These are phyloP conservation scores for Cystobasidium onofrii DNA, from an alignment of 768 basidiomycete species.

Conservation along the genomic window DNA sequence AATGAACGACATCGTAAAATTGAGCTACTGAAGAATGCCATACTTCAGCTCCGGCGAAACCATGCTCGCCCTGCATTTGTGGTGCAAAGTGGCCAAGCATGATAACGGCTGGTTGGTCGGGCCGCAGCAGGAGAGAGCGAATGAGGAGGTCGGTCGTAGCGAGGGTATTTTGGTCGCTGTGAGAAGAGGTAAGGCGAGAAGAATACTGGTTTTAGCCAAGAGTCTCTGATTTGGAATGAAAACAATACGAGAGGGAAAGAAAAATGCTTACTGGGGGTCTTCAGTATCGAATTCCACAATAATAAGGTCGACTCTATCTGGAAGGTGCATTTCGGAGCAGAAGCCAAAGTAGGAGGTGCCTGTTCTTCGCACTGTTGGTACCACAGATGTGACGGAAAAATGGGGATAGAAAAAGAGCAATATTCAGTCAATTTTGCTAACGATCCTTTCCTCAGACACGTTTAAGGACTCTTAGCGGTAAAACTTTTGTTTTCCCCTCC, in stretches of 20 bases:
- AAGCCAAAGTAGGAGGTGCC: conserved; percentile 91
- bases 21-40: conserved; percentile 84
- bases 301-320: conserved; percentile 86
- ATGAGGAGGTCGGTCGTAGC: conserved; percentile 83
- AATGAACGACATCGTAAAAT: conserved; percentile 93
- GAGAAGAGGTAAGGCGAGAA: conserved; percentile 21
- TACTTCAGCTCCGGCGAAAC: conserved; percentile 82
- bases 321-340: conserved; percentile 85
- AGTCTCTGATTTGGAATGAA: too few species aligned
- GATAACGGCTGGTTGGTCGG: conserved; percentile 82
- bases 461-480: too few species aligned
- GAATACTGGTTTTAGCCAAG: background rate
- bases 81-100: conserved; percentile 93
- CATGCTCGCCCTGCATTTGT: conserved; percentile 66
- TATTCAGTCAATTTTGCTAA: background rate
- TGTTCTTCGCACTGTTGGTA: conserved; percentile 61
- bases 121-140: conserved; percentile 79
- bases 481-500: too few species aligned
- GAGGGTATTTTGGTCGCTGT: conserved; percentile 63
- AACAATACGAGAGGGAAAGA: background rate
- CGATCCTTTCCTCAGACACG: too few species aligned
- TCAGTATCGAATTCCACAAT: conserved; percentile 91
- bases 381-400: too few species aligned
- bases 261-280: conserved; percentile 64
- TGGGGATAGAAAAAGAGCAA: background rate